Percentiles rank a stretch among this genome's conserved stretches.
Evolutionary conservation across 108 stramenopile species (phyloP).

Genomic region (Bacterosira constricta): DNA sequence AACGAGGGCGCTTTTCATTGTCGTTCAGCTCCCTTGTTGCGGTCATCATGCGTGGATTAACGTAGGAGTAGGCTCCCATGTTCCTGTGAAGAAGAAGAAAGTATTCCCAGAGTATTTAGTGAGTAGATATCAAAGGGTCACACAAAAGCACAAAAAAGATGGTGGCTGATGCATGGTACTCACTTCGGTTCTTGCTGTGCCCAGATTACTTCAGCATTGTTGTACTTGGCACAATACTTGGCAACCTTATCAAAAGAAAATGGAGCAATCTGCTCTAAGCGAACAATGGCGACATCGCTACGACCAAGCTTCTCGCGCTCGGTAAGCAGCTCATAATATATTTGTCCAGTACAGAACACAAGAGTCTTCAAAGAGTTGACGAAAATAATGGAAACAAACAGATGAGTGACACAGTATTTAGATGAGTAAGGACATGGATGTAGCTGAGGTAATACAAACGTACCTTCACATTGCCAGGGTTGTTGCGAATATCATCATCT

Average conservation of each 20-base stretch:
- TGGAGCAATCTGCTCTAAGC: conserved; percentile 98
- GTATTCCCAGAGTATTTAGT: not conserved
- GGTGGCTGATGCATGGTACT: conserved; percentile 24
- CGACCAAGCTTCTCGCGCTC: conserved; percentile 84
- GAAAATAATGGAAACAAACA: not conserved
- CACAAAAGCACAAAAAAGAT: not conserved
- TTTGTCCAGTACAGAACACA: conserved; percentile 96
- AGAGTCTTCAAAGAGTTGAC: conserved; percentile 53
- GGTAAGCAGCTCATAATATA: conserved; percentile 96
- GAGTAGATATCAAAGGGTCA: not conserved
- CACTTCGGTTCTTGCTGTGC: conserved; percentile 95
- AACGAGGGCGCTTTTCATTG: conserved; percentile 87
- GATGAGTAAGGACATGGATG: not conserved
- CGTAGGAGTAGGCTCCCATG: conserved; percentile 96
- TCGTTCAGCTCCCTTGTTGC: conserved; percentile 93
- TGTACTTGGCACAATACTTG: conserved; percentile 69
- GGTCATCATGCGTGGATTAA: conserved; percentile 92
- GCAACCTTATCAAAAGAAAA: conserved; percentile 98
- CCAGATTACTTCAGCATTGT: conserved; percentile 95
- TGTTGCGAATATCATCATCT: conserved; percentile 66
- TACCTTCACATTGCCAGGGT: conserved; percentile 88
- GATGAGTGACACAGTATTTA: not conserved
- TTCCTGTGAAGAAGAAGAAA: conserved; percentile 71
- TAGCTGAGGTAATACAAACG: not conserved
- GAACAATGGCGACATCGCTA: conserved; percentile 92